Conservation (phyloP, 2,329 filamentous ascomycete species). For the Lachnellula arida region DNA sequence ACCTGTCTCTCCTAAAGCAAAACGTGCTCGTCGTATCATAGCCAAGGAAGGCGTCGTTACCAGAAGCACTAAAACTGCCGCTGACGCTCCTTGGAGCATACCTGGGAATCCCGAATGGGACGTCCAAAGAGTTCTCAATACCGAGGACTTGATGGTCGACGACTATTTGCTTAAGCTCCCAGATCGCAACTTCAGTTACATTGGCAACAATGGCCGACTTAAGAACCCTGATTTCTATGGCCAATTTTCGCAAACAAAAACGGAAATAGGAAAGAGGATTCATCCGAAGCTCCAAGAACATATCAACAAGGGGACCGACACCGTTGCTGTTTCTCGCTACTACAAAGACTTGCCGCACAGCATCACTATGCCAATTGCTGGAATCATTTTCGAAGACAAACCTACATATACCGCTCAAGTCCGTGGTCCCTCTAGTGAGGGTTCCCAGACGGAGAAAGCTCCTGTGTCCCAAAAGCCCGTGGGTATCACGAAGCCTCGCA, state of each 20-base stretch:
- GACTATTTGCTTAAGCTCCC: conserved; percentile 20
- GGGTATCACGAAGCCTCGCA: not conserved
- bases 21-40: not conserved
- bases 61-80: not conserved
- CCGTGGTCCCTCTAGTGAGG: not conserved
- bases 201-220: conserved; percentile 14
- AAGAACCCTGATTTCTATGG: conserved; percentile 10
- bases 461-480: not conserved
- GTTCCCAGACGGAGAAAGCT: not conserved
- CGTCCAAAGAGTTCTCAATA: conserved; percentile 14
- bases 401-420: not conserved
- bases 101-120: conserved; percentile 21
- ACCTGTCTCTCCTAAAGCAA: not conserved
- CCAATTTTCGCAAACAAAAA: not conserved
- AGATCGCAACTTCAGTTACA: conserved; percentile 12
- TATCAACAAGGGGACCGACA: conserved; percentile 21
- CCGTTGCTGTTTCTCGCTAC: conserved; percentile 10
- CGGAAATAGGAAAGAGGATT: not conserved
- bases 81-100: conserved; percentile 13
- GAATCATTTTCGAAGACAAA: conserved; percentile 11
- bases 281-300: conserved; percentile 24
- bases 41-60: not conserved
- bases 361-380: conserved; percentile 19
- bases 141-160: conserved; percentile 11
- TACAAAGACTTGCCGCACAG: conserved; percentile 16